Conservation (phyloP, 2,329 filamentous ascomycete species). For the Eutypa lata region DNA sequence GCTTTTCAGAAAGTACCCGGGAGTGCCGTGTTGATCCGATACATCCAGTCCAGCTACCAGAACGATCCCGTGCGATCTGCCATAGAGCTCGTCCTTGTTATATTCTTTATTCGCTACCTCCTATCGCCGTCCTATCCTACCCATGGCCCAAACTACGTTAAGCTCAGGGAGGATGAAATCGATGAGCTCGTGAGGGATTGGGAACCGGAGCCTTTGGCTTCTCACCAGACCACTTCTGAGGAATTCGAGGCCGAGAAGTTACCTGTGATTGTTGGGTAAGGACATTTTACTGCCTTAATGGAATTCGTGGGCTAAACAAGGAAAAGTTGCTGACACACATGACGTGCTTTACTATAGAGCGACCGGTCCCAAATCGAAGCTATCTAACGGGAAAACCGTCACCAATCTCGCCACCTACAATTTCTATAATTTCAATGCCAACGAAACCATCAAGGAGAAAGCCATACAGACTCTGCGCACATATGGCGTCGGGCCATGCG, state of each 20-base stretch:
- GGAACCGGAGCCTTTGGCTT: constrained; percentile 88
- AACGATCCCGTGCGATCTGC: constrained; percentile 92
- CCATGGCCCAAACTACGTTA: constrained; percentile 83
- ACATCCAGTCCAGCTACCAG: constrained; percentile 96
- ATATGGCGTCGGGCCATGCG: constrained; percentile 95
- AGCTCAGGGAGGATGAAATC: constrained; percentile 91
- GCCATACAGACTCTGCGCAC: constrained; percentile 90
- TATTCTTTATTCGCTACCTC: constrained; percentile 94
- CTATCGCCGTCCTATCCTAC: constrained; percentile 91
- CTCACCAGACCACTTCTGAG: constrained; percentile 70
- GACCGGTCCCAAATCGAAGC: constrained; percentile 84
- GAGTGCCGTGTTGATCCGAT: constrained; percentile 89
- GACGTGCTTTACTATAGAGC: constrained; percentile 52
- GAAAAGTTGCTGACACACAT: constrained; percentile 5
- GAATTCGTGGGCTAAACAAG: constrained; percentile 4
- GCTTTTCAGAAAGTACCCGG: constrained; percentile 89
- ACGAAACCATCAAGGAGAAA: constrained; percentile 90
- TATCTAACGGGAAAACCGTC: constrained; percentile 84
- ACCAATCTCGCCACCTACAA: constrained; percentile 94
- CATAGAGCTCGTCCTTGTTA: constrained; percentile 87
- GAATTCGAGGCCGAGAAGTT: constrained; percentile 78
- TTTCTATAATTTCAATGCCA: constrained; percentile 94
- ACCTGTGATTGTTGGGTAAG: constrained; percentile 83
- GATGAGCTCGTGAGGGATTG: constrained; percentile 96
- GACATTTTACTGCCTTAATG: background rate